Evolutionary conservation across 768 basidiomycete genomes (phyloP).

Genomic region (Amanita molliuscula): DNA sequence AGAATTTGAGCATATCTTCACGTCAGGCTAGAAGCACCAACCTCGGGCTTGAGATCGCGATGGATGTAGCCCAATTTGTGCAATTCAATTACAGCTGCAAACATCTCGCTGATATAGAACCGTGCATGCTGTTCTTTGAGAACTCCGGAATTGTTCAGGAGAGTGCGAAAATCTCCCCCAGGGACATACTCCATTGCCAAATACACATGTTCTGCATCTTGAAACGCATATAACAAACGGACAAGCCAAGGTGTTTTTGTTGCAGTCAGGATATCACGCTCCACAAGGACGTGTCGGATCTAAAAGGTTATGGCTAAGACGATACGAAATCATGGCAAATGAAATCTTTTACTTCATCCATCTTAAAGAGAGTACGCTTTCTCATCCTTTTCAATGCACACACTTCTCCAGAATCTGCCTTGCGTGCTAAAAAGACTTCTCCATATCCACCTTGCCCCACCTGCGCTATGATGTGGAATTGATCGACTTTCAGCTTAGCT

Average conservation of each 20-base stretch:
- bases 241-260: slow-evolving; percentile 99
- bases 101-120: slow-evolving; percentile 99
- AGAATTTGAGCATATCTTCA: not conserved
- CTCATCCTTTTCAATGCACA: slow-evolving; percentile 97
- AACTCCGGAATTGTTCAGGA: slow-evolving; percentile 96
- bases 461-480: slow-evolving; percentile 97
- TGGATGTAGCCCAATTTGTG: slow-evolving; percentile 98
- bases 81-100: slow-evolving; percentile 83
- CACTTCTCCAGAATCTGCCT: slow-evolving; percentile 92
- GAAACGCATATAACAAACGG: slow-evolving; percentile 90
- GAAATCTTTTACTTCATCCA: slow-evolving; percentile 71
- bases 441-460: slow-evolving; percentile 99
- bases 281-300: slow-evolving; percentile 97
- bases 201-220: slow-evolving; percentile 84
- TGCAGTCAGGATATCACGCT: slow-evolving; percentile 94
- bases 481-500: slow-evolving; percentile 85
- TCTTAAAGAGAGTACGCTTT: slow-evolving; percentile 90
- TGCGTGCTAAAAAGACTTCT: slow-evolving; percentile 91
- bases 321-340: not conserved
- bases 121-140: slow-evolving; percentile 95
- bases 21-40: slow-evolving; percentile 15
- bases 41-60: slow-evolving; percentile 96
- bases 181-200: slow-evolving; percentile 99
- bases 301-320: slow-evolving; percentile 17
- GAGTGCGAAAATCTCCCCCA: slow-evolving; percentile 95